These are phyloP conservation scores for Lachancea meyersii DNA, from an alignment of 805 yeast species.

Conservation along the genomic window DNA sequence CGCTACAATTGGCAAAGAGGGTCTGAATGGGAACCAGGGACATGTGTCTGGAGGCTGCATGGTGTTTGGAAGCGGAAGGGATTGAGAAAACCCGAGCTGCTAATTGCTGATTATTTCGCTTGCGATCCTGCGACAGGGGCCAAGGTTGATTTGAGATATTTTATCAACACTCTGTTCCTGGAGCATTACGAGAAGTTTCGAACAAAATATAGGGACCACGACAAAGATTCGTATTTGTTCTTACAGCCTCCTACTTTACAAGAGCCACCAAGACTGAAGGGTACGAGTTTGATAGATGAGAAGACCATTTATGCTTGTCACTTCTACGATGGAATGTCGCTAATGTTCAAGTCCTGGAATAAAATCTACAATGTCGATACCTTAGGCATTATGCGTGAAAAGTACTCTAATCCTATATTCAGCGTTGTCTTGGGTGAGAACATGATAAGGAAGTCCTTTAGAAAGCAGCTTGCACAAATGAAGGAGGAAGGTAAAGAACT, in stretches of 20 bases:
- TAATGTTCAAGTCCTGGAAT: conserved; percentile 90
- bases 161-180: conserved; percentile 59
- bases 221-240: conserved; percentile 48
- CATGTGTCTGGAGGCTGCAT: conserved; percentile 74
- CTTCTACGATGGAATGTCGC: conserved; percentile 89
- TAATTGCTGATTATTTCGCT: conserved; percentile 48
- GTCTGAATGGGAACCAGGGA: conserved; percentile 60
- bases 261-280: conserved; percentile 61
- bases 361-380: conserved; percentile 79
- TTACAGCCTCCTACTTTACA: conserved; percentile 80
- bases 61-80: conserved; percentile 62
- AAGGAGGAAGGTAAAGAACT: conserved; percentile 53
- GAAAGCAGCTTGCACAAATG: conserved; percentile 62
- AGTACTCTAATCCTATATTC: conserved; percentile 63
- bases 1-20: conserved; percentile 68
- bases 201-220: conserved; percentile 40
- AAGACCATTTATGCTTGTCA: conserved; percentile 78
- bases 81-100: conserved; percentile 25
- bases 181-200: conserved; percentile 52
- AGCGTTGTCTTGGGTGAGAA: conserved; percentile 78
- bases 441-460: conserved; percentile 66
- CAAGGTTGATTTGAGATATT: conserved; percentile 44
- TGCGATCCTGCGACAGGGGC: conserved; percentile 36
- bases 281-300: conserved; percentile 48
- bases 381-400: conserved; percentile 74